Conservation (phyloP, 139 green algal species). For the Penium margaritaceum region DNA sequence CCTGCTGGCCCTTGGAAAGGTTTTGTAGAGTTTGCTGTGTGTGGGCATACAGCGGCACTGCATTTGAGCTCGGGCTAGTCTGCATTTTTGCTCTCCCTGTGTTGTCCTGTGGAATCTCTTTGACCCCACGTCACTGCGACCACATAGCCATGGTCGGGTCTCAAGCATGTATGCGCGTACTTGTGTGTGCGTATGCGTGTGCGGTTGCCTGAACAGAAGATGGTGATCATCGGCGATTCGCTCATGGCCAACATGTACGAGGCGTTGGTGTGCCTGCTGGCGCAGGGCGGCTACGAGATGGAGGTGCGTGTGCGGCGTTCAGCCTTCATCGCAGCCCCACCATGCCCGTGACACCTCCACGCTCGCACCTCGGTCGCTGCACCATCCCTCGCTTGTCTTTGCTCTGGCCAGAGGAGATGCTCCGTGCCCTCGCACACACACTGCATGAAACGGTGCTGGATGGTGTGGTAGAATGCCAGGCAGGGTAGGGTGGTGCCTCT, state of each 20-base stretch:
- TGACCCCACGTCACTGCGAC: no score
- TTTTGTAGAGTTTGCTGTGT: no score
- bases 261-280: slow-evolving; percentile 8
- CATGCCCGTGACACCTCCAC: background rate
- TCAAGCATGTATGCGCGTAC: no score
- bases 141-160: no score
- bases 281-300: background rate
- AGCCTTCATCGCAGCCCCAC: background rate
- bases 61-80: background rate
- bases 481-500: no score
- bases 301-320: no score
- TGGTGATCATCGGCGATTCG: slow-evolving; percentile 18
- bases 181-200: no score
- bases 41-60: background rate
- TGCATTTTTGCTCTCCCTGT: background rate
- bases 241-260: slow-evolving; percentile 28
- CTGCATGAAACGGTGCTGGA: background rate
- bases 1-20: no score
- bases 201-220: background rate
- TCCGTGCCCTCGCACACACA: no score
- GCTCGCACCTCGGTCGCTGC: background rate
- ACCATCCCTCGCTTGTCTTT: background rate
- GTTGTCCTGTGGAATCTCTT: no score
- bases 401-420: background rate
- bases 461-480: background rate